Evolutionary conservation across 139 green algal species (phyloP).

Genomic region (Zygnema circumcarinatum): DNA sequence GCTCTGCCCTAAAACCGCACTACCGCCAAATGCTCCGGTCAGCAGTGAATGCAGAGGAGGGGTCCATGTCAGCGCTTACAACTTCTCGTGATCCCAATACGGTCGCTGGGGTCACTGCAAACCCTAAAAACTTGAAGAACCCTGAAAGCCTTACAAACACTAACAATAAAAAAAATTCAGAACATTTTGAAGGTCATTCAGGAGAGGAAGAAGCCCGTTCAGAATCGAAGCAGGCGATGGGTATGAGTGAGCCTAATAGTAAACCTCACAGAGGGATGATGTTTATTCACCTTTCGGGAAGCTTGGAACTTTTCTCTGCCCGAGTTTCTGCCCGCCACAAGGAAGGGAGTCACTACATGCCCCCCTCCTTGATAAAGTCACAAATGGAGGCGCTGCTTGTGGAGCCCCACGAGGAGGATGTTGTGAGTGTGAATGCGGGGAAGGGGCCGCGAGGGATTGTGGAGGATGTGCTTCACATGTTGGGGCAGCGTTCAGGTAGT

Average conservation of each 20-base stretch:
- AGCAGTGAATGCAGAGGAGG: neutral
- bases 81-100: neutral
- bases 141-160: too few species aligned
- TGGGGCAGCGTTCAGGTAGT: neutral
- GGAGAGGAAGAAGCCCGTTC: neutral
- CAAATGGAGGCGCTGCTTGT: constrained; percentile 17
- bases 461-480: neutral
- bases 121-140: too few species aligned
- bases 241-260: too few species aligned
- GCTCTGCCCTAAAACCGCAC: neutral
- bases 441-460: neutral
- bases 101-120: neutral
- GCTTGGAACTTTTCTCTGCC: neutral
- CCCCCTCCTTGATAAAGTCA: constrained; percentile 17
- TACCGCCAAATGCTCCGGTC: constrained; percentile 8
- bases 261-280: too few species aligned
- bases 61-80: neutral
- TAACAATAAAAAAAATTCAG: too few species aligned
- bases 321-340: neutral
- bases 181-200: too few species aligned
- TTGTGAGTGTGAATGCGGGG: neutral
- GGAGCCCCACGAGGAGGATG: neutral
- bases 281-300: constrained; percentile 14
- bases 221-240: neutral
- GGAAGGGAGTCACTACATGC: constrained; percentile 21